Base-by-base conservation (phyloP, 1,284 basidiomycete species). In the Ustilago sp. region DNA sequence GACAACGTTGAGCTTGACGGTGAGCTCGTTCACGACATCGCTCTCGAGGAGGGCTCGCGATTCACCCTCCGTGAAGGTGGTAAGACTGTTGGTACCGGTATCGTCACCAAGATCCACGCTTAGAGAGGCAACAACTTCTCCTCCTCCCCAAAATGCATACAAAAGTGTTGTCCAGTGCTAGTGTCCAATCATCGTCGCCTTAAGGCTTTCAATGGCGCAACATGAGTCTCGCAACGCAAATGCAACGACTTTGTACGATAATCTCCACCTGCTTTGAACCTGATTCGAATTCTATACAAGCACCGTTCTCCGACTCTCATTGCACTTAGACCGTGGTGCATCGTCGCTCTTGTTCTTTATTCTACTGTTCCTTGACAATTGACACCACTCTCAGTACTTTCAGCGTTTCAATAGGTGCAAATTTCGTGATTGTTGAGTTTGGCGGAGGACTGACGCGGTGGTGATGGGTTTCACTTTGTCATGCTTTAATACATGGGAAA, bases 51-150 rank as follows among this genome's bases (percentile, higher is more conserved):
- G 79, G 95, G 96, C 70, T 93, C 93, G 80, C 92, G 95, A 88
- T 99, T 99, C 89, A 99, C 97, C 31, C 91, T 99, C 69, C 93
- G 97, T 84, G 97, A 99, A 88, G 95, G 95, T 83, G 94, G 94
- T 84, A 94, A 92, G 89, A 98, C 96, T 43, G 83, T 85, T 65
- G 84, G 83, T 47, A 85, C 84, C 11, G 84, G 84, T 59, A 82
- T 85, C 65, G 82, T 85, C 45, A 83, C 83, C 73, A 64, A 82
- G 76, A 80, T 84, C 65, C 66, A 77, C 32, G 74, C 63, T n/a
- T 82, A 77, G 60, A 50, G 28, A 62, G 12, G 5, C 11, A 32
- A 34, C 55, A 4, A 34, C n/a, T 23, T n/a, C 8, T 38, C 48
- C 11, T n/a, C 35, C 17, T 23, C 28, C 17, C 67, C 63, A 59